A percentile compares a stretch with the other conserved stretches of the same genome.
phyloP scores from a whole-genome alignment of 1,284 basidiomycete species.

The Bjerkandera adusta region DNA sequence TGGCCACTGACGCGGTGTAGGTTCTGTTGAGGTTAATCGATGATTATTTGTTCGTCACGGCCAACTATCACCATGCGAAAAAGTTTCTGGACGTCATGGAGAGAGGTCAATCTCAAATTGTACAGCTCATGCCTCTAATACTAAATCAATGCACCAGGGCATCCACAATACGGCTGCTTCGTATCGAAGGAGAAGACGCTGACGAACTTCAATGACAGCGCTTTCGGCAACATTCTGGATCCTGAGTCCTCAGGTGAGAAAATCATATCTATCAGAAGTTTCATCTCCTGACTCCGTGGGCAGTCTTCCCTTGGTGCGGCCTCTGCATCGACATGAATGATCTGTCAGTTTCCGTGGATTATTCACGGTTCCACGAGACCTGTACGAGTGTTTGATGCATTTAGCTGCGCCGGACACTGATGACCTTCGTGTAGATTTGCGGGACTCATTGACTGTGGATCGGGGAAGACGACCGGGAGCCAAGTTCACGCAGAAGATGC shows the following conservation, averaged over 20 bases:
- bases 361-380: constrained; percentile 58
- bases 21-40: constrained; percentile 85
- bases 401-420: not conserved
- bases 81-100: constrained; percentile 80
- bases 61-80: constrained; percentile 59
- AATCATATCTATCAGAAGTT: constrained; percentile 2
- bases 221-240: constrained; percentile 51
- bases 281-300: not conserved
- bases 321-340: constrained; percentile 72
- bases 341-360: constrained; percentile 77
- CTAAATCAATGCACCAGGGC: constrained; percentile 46
- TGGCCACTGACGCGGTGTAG: constrained; percentile 38
- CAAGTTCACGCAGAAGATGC: constrained; percentile 64
- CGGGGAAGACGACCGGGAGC: constrained; percentile 55
- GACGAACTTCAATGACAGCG: constrained; percentile 78
- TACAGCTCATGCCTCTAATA: no score
- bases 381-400: constrained; percentile 41
- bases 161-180: constrained; percentile 91
- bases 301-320: constrained; percentile 92
- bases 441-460: constrained; percentile 64
- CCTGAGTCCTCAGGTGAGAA: constrained; percentile 47
- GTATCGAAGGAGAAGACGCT: constrained; percentile 89
- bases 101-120: constrained; percentile 44
- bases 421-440: constrained; percentile 41
- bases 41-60: constrained; percentile 91